A percentile compares a stretch with the other conserved stretches of the same genome.
Evolutionary conservation across 2,329 filamentous ascomycete genomes (phyloP).

Genomic region (Alternaria alternata): DNA sequence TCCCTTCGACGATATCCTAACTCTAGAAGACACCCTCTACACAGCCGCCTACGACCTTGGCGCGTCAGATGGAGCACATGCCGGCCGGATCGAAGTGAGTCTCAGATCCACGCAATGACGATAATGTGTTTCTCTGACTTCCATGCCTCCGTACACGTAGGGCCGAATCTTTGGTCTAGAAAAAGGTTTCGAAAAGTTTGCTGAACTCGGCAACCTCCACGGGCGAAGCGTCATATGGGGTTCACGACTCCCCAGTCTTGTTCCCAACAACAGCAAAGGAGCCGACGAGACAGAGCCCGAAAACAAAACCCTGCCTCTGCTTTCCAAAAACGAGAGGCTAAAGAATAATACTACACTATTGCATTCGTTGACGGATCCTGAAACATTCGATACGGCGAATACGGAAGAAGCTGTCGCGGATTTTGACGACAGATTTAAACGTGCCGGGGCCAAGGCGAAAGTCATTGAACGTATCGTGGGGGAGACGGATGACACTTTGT

Average conservation of each 20-base stretch:
- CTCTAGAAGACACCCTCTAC: constrained; percentile 76
- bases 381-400: constrained; percentile 80
- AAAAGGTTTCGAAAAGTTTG: constrained; percentile 92
- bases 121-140: too few species aligned
- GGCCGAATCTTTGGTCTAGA: constrained; percentile 90
- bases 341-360: constrained; percentile 79
- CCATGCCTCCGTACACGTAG: too few species aligned
- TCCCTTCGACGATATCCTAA: constrained; percentile 65
- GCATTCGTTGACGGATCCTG: constrained; percentile 79
- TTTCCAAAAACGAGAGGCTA: constrained; percentile 69
- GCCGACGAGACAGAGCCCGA: neutral
- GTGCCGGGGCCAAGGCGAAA: constrained; percentile 83
- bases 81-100: constrained; percentile 75
- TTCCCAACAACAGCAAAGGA: neutral
- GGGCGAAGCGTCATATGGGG: constrained; percentile 86
- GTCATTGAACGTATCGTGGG: constrained; percentile 78
- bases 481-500: constrained; percentile 16
- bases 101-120: too few species aligned
- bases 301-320: constrained; percentile 51
- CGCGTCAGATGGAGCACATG: constrained; percentile 74
- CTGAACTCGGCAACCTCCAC: constrained; percentile 79
- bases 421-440: constrained; percentile 87
- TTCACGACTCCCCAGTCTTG: constrained; percentile 63
- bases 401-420: constrained; percentile 89
- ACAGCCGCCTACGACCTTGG: constrained; percentile 81